Evolutionary conservation across 345 rosid species (phyloP).

Genomic region (Dipteronia sinensis): DNA sequence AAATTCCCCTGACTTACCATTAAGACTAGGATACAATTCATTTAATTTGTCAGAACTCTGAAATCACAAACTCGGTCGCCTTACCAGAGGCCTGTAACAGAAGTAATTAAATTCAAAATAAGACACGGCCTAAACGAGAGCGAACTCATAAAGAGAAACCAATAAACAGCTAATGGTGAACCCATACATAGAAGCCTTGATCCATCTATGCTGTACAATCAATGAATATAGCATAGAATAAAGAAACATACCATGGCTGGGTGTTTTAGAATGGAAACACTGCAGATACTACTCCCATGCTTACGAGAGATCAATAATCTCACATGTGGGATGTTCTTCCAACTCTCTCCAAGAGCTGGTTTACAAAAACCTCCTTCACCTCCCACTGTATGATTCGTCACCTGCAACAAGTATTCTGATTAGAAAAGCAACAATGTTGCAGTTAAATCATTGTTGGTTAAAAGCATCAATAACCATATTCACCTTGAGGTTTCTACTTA

Average conservation of each 20-base stretch:
- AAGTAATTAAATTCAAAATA: not conserved
- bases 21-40: not conserved
- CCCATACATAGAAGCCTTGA: no score
- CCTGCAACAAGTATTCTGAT: slow-evolving; percentile 37
- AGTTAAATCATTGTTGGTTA: not conserved
- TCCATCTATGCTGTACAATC: no score
- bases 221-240: not conserved
- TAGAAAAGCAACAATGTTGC: not conserved
- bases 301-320: slow-evolving; percentile 64
- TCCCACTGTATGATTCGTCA: slow-evolving; percentile 81
- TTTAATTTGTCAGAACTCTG: not conserved
- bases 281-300: slow-evolving; percentile 36
- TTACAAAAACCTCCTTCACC: slow-evolving; percentile 67
- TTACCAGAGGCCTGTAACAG: slow-evolving; percentile 40
- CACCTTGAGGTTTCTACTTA: not conserved
- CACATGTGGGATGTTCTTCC: slow-evolving; percentile 83
- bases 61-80: slow-evolving; percentile 37
- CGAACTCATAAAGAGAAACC: not conserved
- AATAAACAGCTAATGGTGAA: not conserved
- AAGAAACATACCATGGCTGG: slow-evolving; percentile 47
- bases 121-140: not conserved
- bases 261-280: slow-evolving; percentile 63
- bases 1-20: no score
- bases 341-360: slow-evolving; percentile 90
- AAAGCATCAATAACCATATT: not conserved